phyloP scores from a whole-genome alignment of 1,284 basidiomycete species.

The Cutaneotrichosporon mucoides region DNA sequence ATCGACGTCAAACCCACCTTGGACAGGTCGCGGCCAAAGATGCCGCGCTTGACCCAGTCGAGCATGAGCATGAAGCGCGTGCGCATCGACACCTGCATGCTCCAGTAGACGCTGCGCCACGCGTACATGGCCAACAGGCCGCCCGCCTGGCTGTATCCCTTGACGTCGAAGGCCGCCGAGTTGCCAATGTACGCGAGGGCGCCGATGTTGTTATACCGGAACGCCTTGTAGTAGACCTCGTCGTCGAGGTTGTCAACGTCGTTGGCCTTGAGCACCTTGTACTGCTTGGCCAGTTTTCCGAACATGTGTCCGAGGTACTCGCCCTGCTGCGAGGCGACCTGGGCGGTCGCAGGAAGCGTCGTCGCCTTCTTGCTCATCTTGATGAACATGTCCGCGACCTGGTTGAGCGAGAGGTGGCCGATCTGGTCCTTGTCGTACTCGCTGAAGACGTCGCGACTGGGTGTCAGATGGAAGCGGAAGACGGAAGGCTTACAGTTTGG shows the following conservation, averaged over 20 bases:
- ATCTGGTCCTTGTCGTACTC: constrained; percentile 84
- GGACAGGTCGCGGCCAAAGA: constrained; percentile 85
- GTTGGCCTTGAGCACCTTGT: constrained; percentile 55
- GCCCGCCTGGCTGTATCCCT: constrained; percentile 70
- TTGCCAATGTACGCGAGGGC: constrained; percentile 82
- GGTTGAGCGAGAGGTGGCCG: constrained; percentile 77
- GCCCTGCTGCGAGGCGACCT: constrained; percentile 71
- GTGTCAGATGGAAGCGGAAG: constrained; percentile 3
- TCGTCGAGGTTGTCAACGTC: constrained; percentile 61
- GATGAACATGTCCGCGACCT: constrained; percentile 78
- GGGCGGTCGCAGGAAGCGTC: constrained; percentile 86
- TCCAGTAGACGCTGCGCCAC: constrained; percentile 88
- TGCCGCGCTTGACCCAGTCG: constrained; percentile 76
- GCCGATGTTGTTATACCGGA: constrained; percentile 69
- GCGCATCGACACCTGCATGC: constrained; percentile 81
- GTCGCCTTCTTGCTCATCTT: constrained; percentile 87
- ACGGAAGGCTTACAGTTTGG: constrained; percentile 50
- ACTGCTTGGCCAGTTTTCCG: constrained; percentile 60
- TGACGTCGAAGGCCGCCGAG: constrained; percentile 80
- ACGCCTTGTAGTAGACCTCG: constrained; percentile 62
- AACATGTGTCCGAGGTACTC: constrained; percentile 87
- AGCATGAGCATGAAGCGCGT: constrained; percentile 87
- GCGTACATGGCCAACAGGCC: constrained; percentile 86
- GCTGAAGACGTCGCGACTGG: constrained; percentile 69
- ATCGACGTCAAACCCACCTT: constrained; percentile 32